Evolutionary conservation across 257 asterid genomes (phyloP), one percentile per base, ranked within the genome.

Genomic region (Solanum commersonii): DNA sequence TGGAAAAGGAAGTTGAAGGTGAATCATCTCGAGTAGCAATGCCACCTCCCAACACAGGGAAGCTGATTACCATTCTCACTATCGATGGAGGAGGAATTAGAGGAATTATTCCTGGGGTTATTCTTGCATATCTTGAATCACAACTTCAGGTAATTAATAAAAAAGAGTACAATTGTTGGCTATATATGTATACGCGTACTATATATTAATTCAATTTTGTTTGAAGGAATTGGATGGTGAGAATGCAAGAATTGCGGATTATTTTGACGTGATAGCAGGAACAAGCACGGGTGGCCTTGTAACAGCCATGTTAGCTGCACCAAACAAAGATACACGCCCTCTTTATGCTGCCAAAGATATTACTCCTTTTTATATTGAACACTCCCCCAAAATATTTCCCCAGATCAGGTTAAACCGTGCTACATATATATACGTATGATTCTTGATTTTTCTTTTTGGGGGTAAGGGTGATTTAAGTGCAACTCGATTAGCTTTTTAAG

Each of bases 231-330:
- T 92, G 14, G 96, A 94, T 22, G 96, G 96, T 56, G 87, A 87
- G 22, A 93, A 89, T 14, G 92, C 59, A 35, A 90, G 96, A 49
- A 60, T 93, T 3, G 94, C 91, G 11, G 94, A 94, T 89, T 94
- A 94, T 74, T 92, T 94, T 79, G 96, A 94, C 46, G 79, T 93
- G 49, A 91, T 92, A 10, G 94, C 93, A 35, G 96, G 96, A 84
- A 92, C 95, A 14, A 92, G 96, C n/a, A 93, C 95, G 0, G 94
- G 96, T 7, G 96, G 95, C 5, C 95, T 92, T 10, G 91, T 94
- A 27, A 84, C 95, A 2, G 88, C 94, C 6, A 90, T 94, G 95
- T 71, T 94, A 49, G 72, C 95, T 18, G 92, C 95, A 3, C 95
- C 96, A 13, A 88, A 91, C 88, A 81, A 89, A 10, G 74, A 92